These are phyloP conservation scores for Purpureocillium lavendulum DNA, from an alignment of 2,329 filamentous ascomycete genomes.

Conservation along the genomic window DNA sequence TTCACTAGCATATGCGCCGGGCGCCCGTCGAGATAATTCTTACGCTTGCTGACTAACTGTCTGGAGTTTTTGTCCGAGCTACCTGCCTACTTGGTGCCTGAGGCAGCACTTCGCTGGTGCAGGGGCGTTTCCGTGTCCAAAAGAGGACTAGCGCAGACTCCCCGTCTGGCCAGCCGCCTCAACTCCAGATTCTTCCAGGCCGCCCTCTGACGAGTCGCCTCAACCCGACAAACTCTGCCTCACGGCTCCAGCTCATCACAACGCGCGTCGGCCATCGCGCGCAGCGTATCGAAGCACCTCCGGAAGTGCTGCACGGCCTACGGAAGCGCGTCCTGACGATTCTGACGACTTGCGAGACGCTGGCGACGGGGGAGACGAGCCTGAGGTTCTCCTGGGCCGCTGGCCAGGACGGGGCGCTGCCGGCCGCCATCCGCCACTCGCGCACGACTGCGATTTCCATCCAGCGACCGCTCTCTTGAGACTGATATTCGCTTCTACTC, in stretches of 20 bases:
- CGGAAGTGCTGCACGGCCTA: slow-evolving; percentile 21
- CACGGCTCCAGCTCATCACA: slow-evolving; percentile 31
- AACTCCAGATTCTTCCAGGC: slow-evolving; percentile 36
- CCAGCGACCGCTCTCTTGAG: slow-evolving; percentile 16
- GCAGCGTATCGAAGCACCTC: slow-evolving; percentile 20
- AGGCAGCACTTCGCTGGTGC: slow-evolving; percentile 14
- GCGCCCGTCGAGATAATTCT: no score
- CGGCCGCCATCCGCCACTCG: slow-evolving; percentile 29
- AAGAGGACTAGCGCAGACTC: slow-evolving; percentile 23
- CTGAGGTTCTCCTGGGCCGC: slow-evolving; percentile 38
- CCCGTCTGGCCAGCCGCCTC: slow-evolving; percentile 27
- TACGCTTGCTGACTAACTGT: no score
- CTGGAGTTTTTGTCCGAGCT: no score
- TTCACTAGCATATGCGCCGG: no score
- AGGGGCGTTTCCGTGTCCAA: slow-evolving; percentile 10
- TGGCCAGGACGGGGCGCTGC: slow-evolving; percentile 34
- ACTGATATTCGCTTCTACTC: slow-evolving; percentile 12
- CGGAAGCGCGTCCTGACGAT: slow-evolving; percentile 25
- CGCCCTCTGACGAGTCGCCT: slow-evolving; percentile 28
- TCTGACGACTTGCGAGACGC: slow-evolving; percentile 29
- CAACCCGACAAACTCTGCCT: slow-evolving; percentile 35
- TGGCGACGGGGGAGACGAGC: slow-evolving; percentile 36
- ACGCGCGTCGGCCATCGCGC: slow-evolving; percentile 45
- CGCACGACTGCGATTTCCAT: slow-evolving; percentile 23
- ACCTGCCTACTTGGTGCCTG: slow-evolving; percentile 9